Percentiles rank a stretch among this genome's conserved stretches.
phyloP scores from a whole-genome alignment of 495 filamentous ascomycete species.

The Collariella sp. region DNA sequence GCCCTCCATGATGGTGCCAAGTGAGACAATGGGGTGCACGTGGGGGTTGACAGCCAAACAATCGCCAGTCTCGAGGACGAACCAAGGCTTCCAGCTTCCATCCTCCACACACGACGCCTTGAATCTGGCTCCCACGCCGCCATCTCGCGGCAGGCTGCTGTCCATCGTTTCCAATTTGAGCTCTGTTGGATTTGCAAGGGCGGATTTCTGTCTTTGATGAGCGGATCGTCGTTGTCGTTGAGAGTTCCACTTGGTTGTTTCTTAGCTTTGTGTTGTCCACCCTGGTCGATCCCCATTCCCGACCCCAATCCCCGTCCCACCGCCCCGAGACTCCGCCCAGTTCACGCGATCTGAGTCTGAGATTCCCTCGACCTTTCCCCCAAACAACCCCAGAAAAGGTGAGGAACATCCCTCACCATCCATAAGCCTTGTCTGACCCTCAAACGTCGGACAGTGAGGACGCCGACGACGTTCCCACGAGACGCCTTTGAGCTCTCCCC shows the following conservation, averaged over 20 bases:
- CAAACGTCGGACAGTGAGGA: conserved; percentile 1
- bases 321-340: background rate
- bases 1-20: conserved; percentile 6
- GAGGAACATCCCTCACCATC: background rate
- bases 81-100: background rate
- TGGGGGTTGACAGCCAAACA: conserved; percentile 5
- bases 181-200: background rate
- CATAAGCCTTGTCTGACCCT: background rate
- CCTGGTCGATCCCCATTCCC: too few relatives aligned
- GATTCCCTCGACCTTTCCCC: background rate
- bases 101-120: background rate
- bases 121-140: background rate
- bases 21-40: conserved; percentile 10
- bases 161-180: background rate
- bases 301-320: background rate
- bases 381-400: background rate
- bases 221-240: background rate
- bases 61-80: background rate
- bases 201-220: background rate
- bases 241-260: background rate
- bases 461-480: background rate
- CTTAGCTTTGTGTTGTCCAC: background rate
- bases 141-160: background rate
- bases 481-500: background rate
- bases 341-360: background rate